Evolutionary conservation across 306 rosid species (phyloP).

Genomic region (Pachyrhizus erosus): DNA sequence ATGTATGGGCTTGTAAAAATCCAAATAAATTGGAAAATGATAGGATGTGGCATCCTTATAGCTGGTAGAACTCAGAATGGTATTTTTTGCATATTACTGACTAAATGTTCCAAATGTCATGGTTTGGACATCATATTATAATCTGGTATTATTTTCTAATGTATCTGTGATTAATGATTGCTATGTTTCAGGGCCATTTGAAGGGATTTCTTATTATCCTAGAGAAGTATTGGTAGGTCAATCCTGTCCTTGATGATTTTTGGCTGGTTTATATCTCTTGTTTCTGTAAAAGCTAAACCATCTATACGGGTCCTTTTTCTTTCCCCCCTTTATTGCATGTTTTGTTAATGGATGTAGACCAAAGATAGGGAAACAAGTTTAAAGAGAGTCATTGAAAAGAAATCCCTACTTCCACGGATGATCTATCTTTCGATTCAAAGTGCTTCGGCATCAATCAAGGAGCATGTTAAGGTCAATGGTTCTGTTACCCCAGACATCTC

Average conservation of each 20-base stretch:
- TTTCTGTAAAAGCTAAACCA: conserved; percentile 5
- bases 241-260: conserved; percentile 28
- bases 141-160: conserved; percentile 25
- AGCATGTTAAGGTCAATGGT: conserved; percentile 73
- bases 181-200: conserved; percentile 73
- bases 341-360: conserved; percentile 56
- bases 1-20: not conserved
- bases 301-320: not conserved
- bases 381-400: conserved; percentile 78
- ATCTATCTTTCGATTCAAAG: conserved; percentile 83
- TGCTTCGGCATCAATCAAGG: conserved; percentile 75
- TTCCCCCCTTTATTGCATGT: conserved; percentile 32
- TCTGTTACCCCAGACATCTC: conserved; percentile 57
- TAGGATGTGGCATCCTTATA: conserved; percentile 2
- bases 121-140: not conserved
- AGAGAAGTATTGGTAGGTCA: conserved; percentile 70
- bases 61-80: not conserved
- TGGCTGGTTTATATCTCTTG: conserved; percentile 30
- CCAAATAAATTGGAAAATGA: conserved; percentile 23
- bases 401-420: conserved; percentile 92
- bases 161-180: not conserved
- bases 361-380: conserved; percentile 67
- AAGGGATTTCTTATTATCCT: conserved; percentile 83
- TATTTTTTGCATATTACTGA: not conserved
- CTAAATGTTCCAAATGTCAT: not conserved